Evolutionary conservation across 1,139 yeast genomes (phyloP).

Genomic region (Keqinozyma sinolaborantium): DNA sequence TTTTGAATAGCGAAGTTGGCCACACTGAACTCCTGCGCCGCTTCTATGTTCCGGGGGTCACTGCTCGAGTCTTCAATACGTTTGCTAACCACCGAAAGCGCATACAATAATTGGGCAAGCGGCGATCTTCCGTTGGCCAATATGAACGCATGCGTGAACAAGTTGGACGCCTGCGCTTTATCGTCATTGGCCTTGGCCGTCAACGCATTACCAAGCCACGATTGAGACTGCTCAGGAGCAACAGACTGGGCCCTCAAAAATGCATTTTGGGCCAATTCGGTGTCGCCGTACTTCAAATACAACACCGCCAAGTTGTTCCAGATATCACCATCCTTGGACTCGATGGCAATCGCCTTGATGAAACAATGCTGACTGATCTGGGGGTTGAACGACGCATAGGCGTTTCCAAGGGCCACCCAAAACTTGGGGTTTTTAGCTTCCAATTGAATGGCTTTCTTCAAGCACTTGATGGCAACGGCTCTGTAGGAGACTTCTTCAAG

Average conservation of each 20-base stretch:
- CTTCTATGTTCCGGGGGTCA: slow-evolving; percentile 52
- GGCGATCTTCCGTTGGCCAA: slow-evolving; percentile 73
- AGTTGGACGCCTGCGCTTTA: slow-evolving; percentile 42
- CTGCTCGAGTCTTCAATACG: slow-evolving; percentile 31
- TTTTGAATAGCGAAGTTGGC: slow-evolving; percentile 73
- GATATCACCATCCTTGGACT: slow-evolving; percentile 61
- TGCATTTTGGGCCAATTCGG: slow-evolving; percentile 69
- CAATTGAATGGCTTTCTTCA: slow-evolving; percentile 65
- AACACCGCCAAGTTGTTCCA: slow-evolving; percentile 86
- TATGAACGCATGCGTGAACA: slow-evolving; percentile 75
- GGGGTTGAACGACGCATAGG: slow-evolving; percentile 56
- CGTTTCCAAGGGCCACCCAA: slow-evolving; percentile 84
- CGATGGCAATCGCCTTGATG: slow-evolving; percentile 72
- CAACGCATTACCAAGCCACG: slow-evolving; percentile 89
- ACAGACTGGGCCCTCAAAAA: slow-evolving; percentile 73
- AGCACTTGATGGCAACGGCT: slow-evolving; percentile 48
- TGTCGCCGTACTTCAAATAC: slow-evolving; percentile 66
- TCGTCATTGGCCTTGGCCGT: slow-evolving; percentile 61
- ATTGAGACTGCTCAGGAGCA: slow-evolving; percentile 70
- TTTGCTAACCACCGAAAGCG: slow-evolving; percentile 50
- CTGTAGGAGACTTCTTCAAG: slow-evolving; percentile 26
- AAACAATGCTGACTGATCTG: slow-evolving; percentile 89
- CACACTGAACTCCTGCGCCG: slow-evolving; percentile 62
- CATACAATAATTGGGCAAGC: slow-evolving; percentile 71
- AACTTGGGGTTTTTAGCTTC: slow-evolving; percentile 68